phyloP scores from a whole-genome alignment of 148 eudicot species.

The Rhododendron griersonianum region DNA sequence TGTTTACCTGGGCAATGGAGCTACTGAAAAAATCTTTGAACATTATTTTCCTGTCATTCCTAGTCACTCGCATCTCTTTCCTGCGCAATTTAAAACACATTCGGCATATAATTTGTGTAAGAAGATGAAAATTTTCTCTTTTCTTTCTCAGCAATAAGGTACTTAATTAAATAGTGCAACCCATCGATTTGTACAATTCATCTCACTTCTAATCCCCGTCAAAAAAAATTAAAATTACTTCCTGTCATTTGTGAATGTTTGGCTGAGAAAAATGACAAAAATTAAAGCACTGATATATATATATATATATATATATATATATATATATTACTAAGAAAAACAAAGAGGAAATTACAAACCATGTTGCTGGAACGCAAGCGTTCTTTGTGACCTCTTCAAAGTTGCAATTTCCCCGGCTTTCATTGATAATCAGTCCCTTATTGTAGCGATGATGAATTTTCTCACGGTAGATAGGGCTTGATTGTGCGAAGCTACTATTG shows the following conservation, averaged over 20 bases:
- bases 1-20: neutral
- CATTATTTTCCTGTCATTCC: neutral
- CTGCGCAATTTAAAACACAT: neutral
- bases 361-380: neutral
- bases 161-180: neutral
- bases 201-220: neutral
- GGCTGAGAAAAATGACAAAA: neutral
- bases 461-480: neutral
- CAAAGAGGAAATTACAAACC: neutral
- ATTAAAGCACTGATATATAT: neutral
- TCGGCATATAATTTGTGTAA: neutral
- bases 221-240: neutral
- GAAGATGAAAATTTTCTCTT: too few relatives aligned
- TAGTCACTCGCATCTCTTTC: conserved; percentile 3
- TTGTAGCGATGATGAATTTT: neutral
- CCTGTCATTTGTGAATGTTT: neutral
- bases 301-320: neutral
- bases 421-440: neutral
- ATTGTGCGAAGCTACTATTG: neutral
- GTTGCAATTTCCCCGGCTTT: neutral
- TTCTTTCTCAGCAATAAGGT: neutral
- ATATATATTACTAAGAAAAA: neutral
- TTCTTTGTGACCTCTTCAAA: conserved; percentile 7
- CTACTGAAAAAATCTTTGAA: neutral
- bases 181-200: neutral